Evolutionary conservation across 1,139 yeast species (phyloP), one percentile per base, ranked within the genome.

Genomic region (Sugiyamaella novakii): DNA sequence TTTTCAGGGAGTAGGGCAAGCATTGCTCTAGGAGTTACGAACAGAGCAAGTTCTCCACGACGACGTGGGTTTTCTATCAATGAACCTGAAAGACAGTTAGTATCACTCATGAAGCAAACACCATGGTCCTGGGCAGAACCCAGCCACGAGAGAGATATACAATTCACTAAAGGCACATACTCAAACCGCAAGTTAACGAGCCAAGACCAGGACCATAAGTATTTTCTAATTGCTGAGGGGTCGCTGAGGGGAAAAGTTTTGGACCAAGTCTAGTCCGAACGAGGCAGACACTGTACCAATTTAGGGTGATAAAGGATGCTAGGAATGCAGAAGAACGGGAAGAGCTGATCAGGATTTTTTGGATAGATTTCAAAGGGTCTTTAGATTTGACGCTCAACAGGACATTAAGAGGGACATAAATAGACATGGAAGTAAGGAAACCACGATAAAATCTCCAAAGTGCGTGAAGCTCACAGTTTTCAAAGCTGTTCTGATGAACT

Each of bases 211-310:
- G 71, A 1, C 71, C 73, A 46, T 64, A 58, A 2, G 68, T 58
- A 36, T 68, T 69, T 46, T 71, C 74, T 58, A 71, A 64, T 25
- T 65, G 59, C 33, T 58, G 61, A 3, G 62, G 57, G 1, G 61
- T 54, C 4, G 59, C 62, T 3, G 54, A 47, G 2, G 68, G 65
- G 44, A 63, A 59, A 3, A 65, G 39, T 18, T 40, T 41, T 2
- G 74, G 73, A 0, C 72, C 67, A 2, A 70, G 40, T 31, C 72
- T 47, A 6, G 71, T 65, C 25, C 77, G 57, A 8, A 64, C 65
- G 10, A 70, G 54, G 50, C 78, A 74, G 10, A 73, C 72, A 2
- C 65, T 64, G 53, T 69, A 69, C 76, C 77, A 74, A 49, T 66
- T 63, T 18, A 72, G 60, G 5, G 65, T 61, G 12, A 71, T 70